Evolutionary conservation across 768 basidiomycete species (phyloP), one percentile per base, ranked within the genome.

Genomic region (Pholiota conissans): DNA sequence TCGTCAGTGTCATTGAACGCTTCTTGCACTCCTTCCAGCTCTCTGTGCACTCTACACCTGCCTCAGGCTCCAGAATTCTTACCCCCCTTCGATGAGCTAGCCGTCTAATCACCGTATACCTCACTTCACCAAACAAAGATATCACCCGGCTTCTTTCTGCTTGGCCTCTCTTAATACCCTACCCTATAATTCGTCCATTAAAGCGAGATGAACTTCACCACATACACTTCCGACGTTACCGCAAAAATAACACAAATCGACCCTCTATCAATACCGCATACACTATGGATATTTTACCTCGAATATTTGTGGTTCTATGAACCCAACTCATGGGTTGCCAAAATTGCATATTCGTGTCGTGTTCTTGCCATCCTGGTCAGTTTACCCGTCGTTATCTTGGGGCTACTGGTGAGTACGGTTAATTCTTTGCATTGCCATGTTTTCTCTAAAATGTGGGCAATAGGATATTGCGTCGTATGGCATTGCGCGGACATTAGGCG

Each of bases 391-490:
- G 71, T 92, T 55, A 69, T 80, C 39, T 69, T 84, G 26, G 75
- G 70, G 29, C 70, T 83, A 11, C 66, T 84, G 69, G 90, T 90
- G 74, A 57, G 84, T 76, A 55, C 50, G 8, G 59, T 27, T 50
- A 50, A 7, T 20, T 28, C 37, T 28, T 60, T 54, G 40, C 59
- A 32, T 58, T 47, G 39, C 49, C 59, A 59, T 37, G 20, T 42
- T 45, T 52, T 49, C 42, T 34, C 40, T 52, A 55, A 60, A 20
- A 56, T 58, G 24, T 7, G 24, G 37, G 50, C 5, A 40, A 22
- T 65, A 93, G 91, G 91, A 93, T 69, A 84, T 93, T 54, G 77
- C 84, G 2, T 90, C 91, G 18, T 93, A 93, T 64, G 84, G 86
- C 56, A 89, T 93, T 67, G 91, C 89, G 11, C 86, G 91, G 57